Base-by-base conservation (phyloP, 768 basidiomycete species). In the Boletus rex-veris region DNA sequence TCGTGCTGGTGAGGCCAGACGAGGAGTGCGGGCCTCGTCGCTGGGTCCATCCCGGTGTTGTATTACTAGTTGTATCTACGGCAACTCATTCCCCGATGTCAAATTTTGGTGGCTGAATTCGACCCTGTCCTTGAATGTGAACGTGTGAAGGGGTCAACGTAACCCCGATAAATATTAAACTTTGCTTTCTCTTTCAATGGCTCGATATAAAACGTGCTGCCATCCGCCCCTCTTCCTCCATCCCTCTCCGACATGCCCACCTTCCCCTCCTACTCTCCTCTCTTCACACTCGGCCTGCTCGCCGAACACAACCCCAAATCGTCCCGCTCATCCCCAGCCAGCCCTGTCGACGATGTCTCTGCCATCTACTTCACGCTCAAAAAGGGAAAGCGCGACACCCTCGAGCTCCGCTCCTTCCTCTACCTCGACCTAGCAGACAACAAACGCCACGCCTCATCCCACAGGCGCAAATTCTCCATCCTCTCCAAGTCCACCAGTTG, bases 371-470 rank as follows among this genome's bases (percentile, higher is more conserved):
- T 79, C 53, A 79, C 80, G 2, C 64, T 80, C 40, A 74, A 75
- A 58, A 69, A 75, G 15, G 54, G 59, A 37, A 71, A 70, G 48
- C 73, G 76, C 31, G 74, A 77, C 62, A 55, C 67, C 3, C 52
- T 60, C 42, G 71, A 77, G 55, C 72, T 67, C 56, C 77, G 80
- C 39, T 87, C 86, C 3, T 87, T 86, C 66, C 78, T 88, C 47
- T 86, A 81, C 35, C 78, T 88, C 50, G 86, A 88, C 66, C 76
- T 85, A 5, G 85, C 84, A 37, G 81, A 83, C 65, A 73, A 75
- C 24, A 72, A 74, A 4, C 64, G 72, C 51, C 70, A 74, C 37
- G 70, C 75, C 3, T 75, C 75, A 42, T 73, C 73, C 26, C 64
- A 73, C 39, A 59, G 64, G 16, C 68, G 71, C 46, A 77, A 72